Evolutionary conservation across 108 stramenopile species (phyloP).

Genomic region (Stephanodiscus triporus): DNA sequence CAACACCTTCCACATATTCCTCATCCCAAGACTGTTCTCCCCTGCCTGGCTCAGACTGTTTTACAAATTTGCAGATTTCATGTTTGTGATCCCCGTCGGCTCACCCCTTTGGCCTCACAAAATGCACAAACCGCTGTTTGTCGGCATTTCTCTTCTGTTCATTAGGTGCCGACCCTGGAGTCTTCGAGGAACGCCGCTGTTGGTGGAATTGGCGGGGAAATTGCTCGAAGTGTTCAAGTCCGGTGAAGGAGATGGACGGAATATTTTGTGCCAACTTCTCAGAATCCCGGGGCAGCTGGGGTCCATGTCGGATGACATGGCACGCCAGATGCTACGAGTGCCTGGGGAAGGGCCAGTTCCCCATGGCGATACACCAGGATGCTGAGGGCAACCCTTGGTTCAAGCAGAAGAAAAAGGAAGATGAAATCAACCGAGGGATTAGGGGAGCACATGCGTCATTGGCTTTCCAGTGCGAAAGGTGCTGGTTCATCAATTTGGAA

Average conservation of each 20-base stretch:
- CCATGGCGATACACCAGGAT: slow-evolving; percentile 18
- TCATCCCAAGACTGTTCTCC: slow-evolving; percentile 3
- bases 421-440: slow-evolving; percentile 2
- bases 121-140: not conserved
- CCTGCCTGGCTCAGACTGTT: not conserved
- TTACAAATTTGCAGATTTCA: not conserved
- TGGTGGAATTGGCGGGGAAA: slow-evolving; percentile 31
- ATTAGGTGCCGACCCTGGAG: not conserved
- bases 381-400: slow-evolving; percentile 20
- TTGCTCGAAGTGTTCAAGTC: slow-evolving; percentile 19
- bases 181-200: not conserved
- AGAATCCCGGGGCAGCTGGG: slow-evolving; percentile 14
- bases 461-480: slow-evolving; percentile 59
- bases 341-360: slow-evolving; percentile 20
- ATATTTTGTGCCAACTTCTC: too few species aligned
- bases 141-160: not conserved
- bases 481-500: slow-evolving; percentile 39
- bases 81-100: not conserved
- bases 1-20: too few species aligned
- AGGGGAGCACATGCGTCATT: slow-evolving; percentile 37
- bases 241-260: too few species aligned
- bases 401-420: not conserved
- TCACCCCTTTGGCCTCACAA: not conserved
- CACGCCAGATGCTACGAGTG: slow-evolving; percentile 33
- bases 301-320: slow-evolving; percentile 25